These are phyloP conservation scores for Eimeria sp. DNA, from an alignment of 169 alveolate species.

Conservation along the genomic window DNA sequence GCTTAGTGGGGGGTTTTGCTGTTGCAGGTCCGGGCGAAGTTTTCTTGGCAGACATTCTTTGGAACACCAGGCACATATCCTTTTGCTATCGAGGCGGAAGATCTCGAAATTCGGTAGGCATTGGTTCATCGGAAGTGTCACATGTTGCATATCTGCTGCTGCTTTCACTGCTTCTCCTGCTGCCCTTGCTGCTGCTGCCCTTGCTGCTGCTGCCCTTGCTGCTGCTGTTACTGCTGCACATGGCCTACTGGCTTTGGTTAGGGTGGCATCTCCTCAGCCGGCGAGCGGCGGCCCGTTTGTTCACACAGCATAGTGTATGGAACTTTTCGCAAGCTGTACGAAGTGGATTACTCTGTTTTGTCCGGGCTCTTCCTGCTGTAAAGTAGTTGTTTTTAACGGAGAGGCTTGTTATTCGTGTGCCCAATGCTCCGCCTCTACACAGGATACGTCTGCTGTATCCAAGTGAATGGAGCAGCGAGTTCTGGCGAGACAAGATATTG, in stretches of 20 bases:
- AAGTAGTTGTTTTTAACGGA: not conserved
- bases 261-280: not conserved
- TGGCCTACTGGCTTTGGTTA: not conserved
- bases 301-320: not conserved
- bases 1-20: not conserved
- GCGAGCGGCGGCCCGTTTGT: not conserved
- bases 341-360: not conserved
- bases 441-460: constrained; percentile 87
- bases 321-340: not conserved
- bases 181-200: not conserved
- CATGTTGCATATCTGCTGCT: not conserved
- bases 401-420: not conserved
- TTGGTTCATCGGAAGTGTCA: not conserved
- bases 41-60: constrained; percentile 88
- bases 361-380: not conserved
- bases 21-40: constrained; percentile 86
- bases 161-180: not conserved
- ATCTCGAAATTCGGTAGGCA: constrained; percentile 85
- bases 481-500: constrained; percentile 78
- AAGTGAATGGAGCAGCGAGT: constrained; percentile 87
- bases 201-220: constrained; percentile 7
- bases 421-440: not conserved
- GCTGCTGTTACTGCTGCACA: not conserved
- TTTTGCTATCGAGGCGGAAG: constrained; percentile 86
- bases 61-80: constrained; percentile 77